Percentiles rank a stretch among this genome's conserved stretches.
Evolutionary conservation across 2,329 filamentous ascomycete genomes (phyloP).

Genomic region (Monosporascus sp.): DNA sequence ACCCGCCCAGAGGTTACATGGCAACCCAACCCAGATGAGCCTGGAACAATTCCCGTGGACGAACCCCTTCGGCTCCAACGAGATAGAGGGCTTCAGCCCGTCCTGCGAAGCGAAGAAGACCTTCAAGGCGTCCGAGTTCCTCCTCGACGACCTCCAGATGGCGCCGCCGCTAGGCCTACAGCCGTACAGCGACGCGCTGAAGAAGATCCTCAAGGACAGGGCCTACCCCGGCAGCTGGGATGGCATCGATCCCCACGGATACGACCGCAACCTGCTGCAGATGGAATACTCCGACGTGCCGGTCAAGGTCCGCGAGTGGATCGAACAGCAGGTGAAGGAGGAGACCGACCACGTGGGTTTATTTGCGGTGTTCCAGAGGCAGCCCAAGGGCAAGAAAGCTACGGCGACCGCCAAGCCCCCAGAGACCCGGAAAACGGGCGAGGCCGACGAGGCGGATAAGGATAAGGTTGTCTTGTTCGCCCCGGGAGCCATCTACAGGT

Average conservation of each 20-base stretch:
- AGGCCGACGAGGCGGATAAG: background rate
- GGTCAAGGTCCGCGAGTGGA: constrained; percentile 40
- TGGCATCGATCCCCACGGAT: constrained; percentile 46
- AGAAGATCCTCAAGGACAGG: constrained; percentile 32
- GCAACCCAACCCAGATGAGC: background rate
- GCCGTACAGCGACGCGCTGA: constrained; percentile 35
- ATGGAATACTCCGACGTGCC: constrained; percentile 43
- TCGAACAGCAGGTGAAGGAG: constrained; percentile 37
- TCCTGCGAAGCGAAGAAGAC: constrained; percentile 29
- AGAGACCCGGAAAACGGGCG: constrained; percentile 12
- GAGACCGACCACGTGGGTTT: constrained; percentile 26
- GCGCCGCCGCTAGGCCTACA: constrained; percentile 33
- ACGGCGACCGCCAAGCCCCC: constrained; percentile 20
- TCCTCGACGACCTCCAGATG: constrained; percentile 37
- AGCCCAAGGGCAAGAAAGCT: constrained; percentile 23
- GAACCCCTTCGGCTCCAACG: constrained; percentile 31
- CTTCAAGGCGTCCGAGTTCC: constrained; percentile 36
- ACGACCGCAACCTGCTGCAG: constrained; percentile 40
- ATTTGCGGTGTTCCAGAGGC: constrained; percentile 22
- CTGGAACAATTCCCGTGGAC: constrained; percentile 30
- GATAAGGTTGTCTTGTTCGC: constrained; percentile 42
- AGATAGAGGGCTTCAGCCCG: constrained; percentile 26
- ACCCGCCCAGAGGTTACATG: background rate
- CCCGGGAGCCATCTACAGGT: constrained; percentile 45
- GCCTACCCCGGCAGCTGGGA: constrained; percentile 48